These are phyloP conservation scores for Magnusiomyces ingens DNA, from an alignment of 1,139 yeast genomes.

Conservation along the genomic window DNA sequence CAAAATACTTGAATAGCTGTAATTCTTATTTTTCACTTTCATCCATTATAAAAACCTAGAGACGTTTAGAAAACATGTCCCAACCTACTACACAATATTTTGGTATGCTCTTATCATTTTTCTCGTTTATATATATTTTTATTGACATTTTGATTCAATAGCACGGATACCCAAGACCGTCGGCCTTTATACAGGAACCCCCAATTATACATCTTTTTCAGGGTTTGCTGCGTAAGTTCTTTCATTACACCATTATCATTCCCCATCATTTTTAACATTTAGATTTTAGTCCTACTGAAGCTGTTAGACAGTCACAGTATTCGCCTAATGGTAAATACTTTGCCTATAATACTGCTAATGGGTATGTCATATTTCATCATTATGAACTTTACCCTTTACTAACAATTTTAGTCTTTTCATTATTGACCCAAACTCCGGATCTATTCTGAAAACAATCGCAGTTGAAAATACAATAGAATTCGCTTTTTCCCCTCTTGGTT, in stretches of 20 bases:
- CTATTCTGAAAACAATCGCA: conserved; percentile 40
- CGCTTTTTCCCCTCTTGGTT: conserved; percentile 84
- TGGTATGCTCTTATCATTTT: neutral
- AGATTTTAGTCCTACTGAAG: neutral
- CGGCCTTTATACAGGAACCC: neutral
- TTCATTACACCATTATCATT: neutral
- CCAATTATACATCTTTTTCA: neutral
- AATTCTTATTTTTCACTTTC: too few relatives aligned
- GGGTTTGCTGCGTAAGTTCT: neutral
- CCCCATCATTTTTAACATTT: neutral
- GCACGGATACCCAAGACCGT: neutral
- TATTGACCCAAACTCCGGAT: conserved; percentile 49
- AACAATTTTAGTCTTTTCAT: conserved; percentile 42
- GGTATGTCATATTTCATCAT: conserved; percentile 11
- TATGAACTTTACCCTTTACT: neutral
- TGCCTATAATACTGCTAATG: conserved; percentile 41
- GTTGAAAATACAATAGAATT: conserved; percentile 68
- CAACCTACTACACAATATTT: neutral
- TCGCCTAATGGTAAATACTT: conserved; percentile 44
- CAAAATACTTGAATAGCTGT: too few relatives aligned
- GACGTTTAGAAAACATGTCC: neutral
- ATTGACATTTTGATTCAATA: neutral
- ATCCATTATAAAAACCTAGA: too few relatives aligned
- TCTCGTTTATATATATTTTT: neutral
- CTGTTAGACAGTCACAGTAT: conserved; percentile 36